Percentiles rank a stretch among this genome's conserved stretches.
These are phyloP conservation scores for Blastocystis sp. DNA, from an alignment of 352 stramenopile genomes.

Conservation along the genomic window DNA sequence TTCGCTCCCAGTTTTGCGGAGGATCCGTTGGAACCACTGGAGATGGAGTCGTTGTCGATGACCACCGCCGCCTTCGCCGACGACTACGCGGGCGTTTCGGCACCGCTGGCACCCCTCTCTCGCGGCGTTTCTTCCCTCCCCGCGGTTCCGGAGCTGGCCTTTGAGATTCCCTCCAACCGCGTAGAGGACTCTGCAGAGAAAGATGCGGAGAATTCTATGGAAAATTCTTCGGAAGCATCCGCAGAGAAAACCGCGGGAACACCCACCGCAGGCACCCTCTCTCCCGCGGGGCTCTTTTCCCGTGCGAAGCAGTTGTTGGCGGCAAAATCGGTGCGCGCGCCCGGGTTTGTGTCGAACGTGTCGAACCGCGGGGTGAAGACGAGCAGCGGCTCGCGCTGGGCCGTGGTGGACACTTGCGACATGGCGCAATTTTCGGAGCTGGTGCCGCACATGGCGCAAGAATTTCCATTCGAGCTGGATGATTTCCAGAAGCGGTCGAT, in stretches of 20 bases:
- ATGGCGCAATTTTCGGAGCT: constrained; percentile 28
- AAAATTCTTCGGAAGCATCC: too few relatives aligned
- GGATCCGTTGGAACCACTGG: background rate
- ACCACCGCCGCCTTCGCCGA: background rate
- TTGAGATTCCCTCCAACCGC: too few relatives aligned
- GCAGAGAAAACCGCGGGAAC: too few relatives aligned
- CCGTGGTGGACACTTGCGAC: background rate
- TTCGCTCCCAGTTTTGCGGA: background rate
- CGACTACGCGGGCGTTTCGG: background rate
- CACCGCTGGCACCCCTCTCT: too few relatives aligned
- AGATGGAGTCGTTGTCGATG: background rate
- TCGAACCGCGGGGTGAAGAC: background rate
- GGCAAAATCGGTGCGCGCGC: too few relatives aligned
- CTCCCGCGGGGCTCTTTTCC: too few relatives aligned
- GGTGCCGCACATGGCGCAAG: constrained; percentile 58
- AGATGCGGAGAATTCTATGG: too few relatives aligned
- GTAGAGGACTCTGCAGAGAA: too few relatives aligned
- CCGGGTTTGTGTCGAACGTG: constrained; percentile 21
- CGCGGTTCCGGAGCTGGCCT: too few relatives aligned
- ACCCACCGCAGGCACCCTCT: too few relatives aligned
- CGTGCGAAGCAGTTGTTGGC: too few relatives aligned
- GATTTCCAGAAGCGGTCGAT: constrained; percentile 91
- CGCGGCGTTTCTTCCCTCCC: too few relatives aligned
- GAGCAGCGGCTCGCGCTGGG: background rate
- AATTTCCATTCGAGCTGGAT: constrained; percentile 78